Evolutionary conservation across 106 monocot genomes (phyloP).

Genomic region (Allium cepa): DNA sequence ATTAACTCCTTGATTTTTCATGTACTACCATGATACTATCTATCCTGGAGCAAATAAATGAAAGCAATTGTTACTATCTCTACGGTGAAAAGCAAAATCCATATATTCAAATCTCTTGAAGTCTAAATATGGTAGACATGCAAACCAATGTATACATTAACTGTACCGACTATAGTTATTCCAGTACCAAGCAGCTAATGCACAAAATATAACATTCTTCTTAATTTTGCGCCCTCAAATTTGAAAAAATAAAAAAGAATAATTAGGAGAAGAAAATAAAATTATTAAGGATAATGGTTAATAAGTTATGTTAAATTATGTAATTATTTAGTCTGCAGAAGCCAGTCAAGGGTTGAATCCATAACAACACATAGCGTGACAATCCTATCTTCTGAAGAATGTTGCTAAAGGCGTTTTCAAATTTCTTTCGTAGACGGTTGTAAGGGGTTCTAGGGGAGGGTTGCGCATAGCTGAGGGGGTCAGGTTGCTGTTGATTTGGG

Average conservation of each 20-base stretch:
- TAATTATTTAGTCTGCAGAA: constrained; percentile 57
- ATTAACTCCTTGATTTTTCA: constrained; percentile 37
- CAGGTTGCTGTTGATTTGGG: no score
- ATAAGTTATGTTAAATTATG: neutral
- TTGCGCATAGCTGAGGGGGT: no score
- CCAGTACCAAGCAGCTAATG: constrained; percentile 61
- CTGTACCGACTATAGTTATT: constrained; percentile 31
- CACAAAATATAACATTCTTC: constrained; percentile 51
- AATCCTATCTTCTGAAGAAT: constrained; percentile 64
- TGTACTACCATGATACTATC: constrained; percentile 52
- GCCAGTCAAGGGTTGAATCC: constrained; percentile 58
- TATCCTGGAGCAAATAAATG: constrained; percentile 52
- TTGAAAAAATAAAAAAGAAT: neutral
- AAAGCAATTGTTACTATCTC: constrained; percentile 41
- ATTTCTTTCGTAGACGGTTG: constrained; percentile 13
- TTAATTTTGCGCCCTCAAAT: constrained; percentile 46
- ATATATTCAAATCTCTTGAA: constrained; percentile 29
- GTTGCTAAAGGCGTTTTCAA: constrained; percentile 79
- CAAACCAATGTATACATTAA: constrained; percentile 56
- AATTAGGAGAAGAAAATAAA: neutral
- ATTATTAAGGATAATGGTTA: neutral
- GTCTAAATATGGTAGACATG: constrained; percentile 46
- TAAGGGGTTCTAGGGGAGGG: no score
- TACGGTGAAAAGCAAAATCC: constrained; percentile 44
- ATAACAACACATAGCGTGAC: constrained; percentile 53